phyloP scores from a whole-genome alignment of 75 land plant species.

The Larix kaempferi region DNA sequence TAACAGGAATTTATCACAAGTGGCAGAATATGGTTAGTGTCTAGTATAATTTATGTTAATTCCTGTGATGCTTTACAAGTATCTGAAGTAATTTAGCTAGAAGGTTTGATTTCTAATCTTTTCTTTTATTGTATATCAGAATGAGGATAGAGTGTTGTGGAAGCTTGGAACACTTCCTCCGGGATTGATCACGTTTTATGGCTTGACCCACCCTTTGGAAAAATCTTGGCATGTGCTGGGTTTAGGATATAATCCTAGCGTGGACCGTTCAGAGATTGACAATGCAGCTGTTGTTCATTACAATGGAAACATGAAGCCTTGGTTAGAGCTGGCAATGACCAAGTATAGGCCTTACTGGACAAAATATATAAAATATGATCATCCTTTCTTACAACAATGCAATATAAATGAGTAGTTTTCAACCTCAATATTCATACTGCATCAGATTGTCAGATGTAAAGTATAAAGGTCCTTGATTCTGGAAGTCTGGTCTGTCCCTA shows the following conservation, averaged over 20 bases:
- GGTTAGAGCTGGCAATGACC: conserved; percentile 67
- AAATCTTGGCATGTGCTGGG: conserved; percentile 82
- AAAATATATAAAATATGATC: conserved; percentile 66
- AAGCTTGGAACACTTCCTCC: conserved; percentile 61
- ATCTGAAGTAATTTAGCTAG: conserved; percentile 20
- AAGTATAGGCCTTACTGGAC: conserved; percentile 67
- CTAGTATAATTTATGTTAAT: not conserved
- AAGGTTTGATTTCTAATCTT: conserved; percentile 30
- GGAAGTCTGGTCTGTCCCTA: too few species aligned
- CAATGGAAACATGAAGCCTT: conserved; percentile 76
- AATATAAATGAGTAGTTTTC: conserved; percentile 34
- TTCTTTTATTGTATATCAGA: conserved; percentile 26
- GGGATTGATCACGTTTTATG: conserved; percentile 59
- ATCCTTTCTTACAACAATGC: conserved; percentile 57
- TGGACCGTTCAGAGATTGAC: conserved; percentile 45
- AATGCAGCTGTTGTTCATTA: conserved; percentile 58
- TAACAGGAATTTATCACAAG: conserved; percentile 94
- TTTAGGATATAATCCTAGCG: conserved; percentile 53
- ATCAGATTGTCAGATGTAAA: too few species aligned
- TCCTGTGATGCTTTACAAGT: conserved; percentile 18
- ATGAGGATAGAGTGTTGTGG: conserved; percentile 55
- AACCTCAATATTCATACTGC: too few species aligned
- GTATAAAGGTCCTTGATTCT: too few species aligned
- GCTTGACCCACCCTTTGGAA: conserved; percentile 57
- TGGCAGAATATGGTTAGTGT: conserved; percentile 85